A percentile compares a stretch with the other conserved stretches of the same genome.
Evolutionary conservation across 2,329 filamentous ascomycete species (phyloP).

Genomic region (Chalaropsis ovoidea): DNA sequence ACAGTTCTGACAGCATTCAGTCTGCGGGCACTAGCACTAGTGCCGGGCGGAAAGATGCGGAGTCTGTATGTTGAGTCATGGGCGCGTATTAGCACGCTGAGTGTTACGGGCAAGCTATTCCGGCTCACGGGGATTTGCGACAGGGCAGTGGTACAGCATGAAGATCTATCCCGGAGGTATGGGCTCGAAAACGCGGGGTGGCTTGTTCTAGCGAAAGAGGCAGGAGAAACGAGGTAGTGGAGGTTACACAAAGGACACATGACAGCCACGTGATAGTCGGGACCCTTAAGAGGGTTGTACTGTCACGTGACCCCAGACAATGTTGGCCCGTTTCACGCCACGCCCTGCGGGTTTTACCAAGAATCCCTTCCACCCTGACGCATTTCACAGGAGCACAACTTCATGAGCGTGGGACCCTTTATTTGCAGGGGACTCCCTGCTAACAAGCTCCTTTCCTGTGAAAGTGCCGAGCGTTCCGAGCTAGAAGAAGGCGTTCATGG

Average conservation of each 20-base stretch:
- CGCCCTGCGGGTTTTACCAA: no score
- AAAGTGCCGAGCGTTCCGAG: constrained; percentile 7
- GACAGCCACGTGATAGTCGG: no score
- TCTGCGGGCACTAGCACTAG: constrained; percentile 39
- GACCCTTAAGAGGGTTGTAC: neutral
- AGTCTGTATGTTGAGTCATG: constrained; percentile 87
- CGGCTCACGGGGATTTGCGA: constrained; percentile 56
- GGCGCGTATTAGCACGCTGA: constrained; percentile 73
- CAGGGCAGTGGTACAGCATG: constrained; percentile 74
- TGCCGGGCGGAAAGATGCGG: constrained; percentile 49
- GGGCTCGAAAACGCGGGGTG: constrained; percentile 27
- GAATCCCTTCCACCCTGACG: no score
- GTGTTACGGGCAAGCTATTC: constrained; percentile 72
- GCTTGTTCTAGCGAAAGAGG: constrained; percentile 16
- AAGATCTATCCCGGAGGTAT: constrained; percentile 45
- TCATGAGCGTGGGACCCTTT: neutral
- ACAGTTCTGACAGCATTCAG: constrained; percentile 46
- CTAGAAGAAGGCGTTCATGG: neutral
- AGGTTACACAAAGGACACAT: neutral
- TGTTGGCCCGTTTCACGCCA: no score
- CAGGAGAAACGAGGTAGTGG: neutral
- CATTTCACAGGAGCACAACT: no score
- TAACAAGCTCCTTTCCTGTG: neutral
- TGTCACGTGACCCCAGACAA: neutral
- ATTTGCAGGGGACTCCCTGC: neutral